Percentiles rank a stretch among this genome's conserved stretches.
phyloP scores from a whole-genome alignment of 2,329 filamentous ascomycete genomes.

The Fusarium miscanthi region DNA sequence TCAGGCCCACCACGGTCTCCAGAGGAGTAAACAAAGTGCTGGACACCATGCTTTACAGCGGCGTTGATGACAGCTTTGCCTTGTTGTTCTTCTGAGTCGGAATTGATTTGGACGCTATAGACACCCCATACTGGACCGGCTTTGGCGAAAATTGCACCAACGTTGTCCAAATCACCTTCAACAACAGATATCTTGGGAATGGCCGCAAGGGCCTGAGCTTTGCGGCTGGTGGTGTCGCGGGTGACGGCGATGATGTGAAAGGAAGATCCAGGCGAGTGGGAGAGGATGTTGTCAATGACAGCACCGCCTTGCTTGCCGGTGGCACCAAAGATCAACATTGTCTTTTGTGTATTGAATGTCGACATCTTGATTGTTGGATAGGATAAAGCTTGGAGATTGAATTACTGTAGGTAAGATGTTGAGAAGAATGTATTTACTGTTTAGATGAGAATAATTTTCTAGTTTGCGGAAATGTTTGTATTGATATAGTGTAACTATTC shows the following conservation, averaged over 20 bases:
- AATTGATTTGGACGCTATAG: conserved; percentile 1
- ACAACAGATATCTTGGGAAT: neutral
- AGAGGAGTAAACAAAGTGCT: conserved; percentile 3
- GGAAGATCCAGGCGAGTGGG: neutral
- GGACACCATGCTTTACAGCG: neutral
- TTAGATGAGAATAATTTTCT: neutral
- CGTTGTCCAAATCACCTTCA: neutral
- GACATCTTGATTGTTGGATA: neutral
- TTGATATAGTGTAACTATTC: neutral
- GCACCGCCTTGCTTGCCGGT: conserved; percentile 9
- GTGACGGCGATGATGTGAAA: neutral
- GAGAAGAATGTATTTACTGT: neutral
- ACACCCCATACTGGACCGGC: neutral
- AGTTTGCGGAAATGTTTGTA: rapidly evolving
- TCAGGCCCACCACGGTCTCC: conserved; percentile 2
- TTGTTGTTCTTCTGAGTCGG: neutral
- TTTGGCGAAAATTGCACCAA: neutral
- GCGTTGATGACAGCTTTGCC: neutral
- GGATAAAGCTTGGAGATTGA: neutral
- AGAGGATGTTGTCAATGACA: neutral
- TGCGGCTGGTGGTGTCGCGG: neutral
- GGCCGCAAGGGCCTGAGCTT: neutral
- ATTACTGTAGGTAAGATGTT: neutral
- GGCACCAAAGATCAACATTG: neutral
- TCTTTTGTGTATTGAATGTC: neutral